Percentiles rank a stretch among this genome's conserved stretches.
phyloP scores from a whole-genome alignment of 805 yeast species.

The Wickerhamia fluorescens region DNA sequence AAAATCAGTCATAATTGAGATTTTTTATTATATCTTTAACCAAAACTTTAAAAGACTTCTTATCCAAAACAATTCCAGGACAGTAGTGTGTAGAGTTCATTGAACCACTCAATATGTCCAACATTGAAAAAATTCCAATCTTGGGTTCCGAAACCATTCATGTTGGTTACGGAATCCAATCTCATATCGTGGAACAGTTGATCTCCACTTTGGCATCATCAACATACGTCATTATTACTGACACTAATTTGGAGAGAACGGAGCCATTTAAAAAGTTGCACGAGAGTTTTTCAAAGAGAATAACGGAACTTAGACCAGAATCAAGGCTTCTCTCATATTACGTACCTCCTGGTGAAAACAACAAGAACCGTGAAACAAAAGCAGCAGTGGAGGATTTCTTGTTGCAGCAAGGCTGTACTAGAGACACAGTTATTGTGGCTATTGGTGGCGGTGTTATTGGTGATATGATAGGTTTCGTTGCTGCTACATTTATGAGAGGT shows the following conservation, averaged over 20 bases:
- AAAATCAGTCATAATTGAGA: slow-evolving; percentile 3
- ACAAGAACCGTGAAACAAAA: slow-evolving; percentile 81
- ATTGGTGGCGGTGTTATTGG: slow-evolving; percentile 99
- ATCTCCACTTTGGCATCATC: slow-evolving; percentile 64
- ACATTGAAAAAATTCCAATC: slow-evolving; percentile 55
- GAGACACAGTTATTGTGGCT: slow-evolving; percentile 92
- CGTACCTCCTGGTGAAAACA: slow-evolving; percentile 90
- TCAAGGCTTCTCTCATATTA: slow-evolving; percentile 67
- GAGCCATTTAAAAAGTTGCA: slow-evolving; percentile 48
- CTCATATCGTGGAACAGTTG: slow-evolving; percentile 65
- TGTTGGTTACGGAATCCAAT: slow-evolving; percentile 77
- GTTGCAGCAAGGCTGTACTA: slow-evolving; percentile 77
- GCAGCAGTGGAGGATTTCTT: slow-evolving; percentile 90
- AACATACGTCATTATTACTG: slow-evolving; percentile 88
- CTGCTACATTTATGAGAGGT: slow-evolving; percentile 99
- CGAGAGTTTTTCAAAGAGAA: slow-evolving; percentile 32
- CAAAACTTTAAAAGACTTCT: too few species aligned
- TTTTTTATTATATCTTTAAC: neutral
- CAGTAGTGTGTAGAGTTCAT: too few species aligned
- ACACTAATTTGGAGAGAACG: slow-evolving; percentile 66
- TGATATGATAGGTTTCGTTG: slow-evolving; percentile 97
- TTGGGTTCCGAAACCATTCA: slow-evolving; percentile 80
- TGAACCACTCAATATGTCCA: too few species aligned
- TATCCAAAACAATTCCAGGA: too few species aligned
- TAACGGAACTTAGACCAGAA: slow-evolving; percentile 34